Evolutionary conservation across 768 basidiomycete genomes (phyloP).

Genomic region (Hypsizygus marmoreus): DNA sequence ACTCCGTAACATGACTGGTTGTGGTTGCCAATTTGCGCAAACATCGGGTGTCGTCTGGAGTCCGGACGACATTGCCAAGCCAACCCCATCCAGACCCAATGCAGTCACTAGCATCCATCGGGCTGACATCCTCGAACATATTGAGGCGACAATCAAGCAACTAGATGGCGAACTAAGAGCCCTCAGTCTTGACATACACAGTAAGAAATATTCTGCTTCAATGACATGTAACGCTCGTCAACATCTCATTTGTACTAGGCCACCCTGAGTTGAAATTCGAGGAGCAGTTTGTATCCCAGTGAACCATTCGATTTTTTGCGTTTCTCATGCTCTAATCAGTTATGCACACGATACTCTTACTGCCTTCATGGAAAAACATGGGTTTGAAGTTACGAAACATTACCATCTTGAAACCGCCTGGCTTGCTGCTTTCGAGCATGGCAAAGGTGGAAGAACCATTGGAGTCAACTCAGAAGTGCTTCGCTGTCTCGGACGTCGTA

Average conservation of each 20-base stretch:
- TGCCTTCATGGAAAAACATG: constrained; percentile 63
- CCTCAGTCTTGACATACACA: constrained; percentile 74
- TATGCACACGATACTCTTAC: constrained; percentile 75
- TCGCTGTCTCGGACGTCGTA: constrained; percentile 6
- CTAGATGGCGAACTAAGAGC: constrained; percentile 56
- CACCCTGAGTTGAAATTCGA: constrained; percentile 72
- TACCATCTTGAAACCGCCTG: constrained; percentile 74
- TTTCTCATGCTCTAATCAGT: constrained; percentile 32
- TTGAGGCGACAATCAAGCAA: constrained; percentile 54
- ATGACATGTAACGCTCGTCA: neutral
- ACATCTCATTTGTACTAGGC: constrained; percentile 35
- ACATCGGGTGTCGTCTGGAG: constrained; percentile 39
- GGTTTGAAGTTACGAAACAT: constrained; percentile 63
- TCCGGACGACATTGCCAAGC: constrained; percentile 36
- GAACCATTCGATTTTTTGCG: neutral
- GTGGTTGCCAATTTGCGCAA: constrained; percentile 14
- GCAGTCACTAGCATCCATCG: constrained; percentile 42
- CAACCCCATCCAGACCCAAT: constrained; percentile 32
- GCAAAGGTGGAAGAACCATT: constrained; percentile 66
- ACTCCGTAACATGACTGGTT: constrained; percentile 9
- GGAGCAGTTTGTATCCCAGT: constrained; percentile 51
- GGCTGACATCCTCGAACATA: constrained; percentile 61
- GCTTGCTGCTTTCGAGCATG: constrained; percentile 67
- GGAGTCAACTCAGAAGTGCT: constrained; percentile 79
- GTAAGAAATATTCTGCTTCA: constrained; percentile 34